Evolutionary conservation across 768 basidiomycete species (phyloP), one percentile per base, ranked within the genome.

Genomic region (Hemileccinum impolitum): DNA sequence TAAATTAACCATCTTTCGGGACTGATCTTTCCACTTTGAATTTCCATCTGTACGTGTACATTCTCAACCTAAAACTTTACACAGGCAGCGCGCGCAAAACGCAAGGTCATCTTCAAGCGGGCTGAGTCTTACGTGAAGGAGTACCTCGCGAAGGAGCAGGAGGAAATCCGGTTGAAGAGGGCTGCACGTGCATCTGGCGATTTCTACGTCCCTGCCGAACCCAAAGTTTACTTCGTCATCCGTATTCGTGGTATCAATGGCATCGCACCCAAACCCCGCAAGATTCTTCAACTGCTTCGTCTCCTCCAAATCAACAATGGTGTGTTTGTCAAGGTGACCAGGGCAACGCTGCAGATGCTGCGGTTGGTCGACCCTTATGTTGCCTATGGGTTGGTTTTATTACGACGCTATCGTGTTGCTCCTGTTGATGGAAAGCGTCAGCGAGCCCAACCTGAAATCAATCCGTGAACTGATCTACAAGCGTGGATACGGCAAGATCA

Each of bases 251-350:
- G 96, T 95, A 94, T 99, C 79, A 98, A 97, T 72, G 92, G 98
- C 70, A 96, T 99, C 67, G 93, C 96, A 48, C 96, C 96, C 52
- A 99, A 99, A 76, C 96, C 96, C 65, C 88, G 94, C 69, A 99
- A 99, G 81, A 97, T 99, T 68, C 75, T 99, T 63, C 96, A 99
- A 70, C 85, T 99, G 56, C 89, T 99, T 68, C 94, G 96, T 62
- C 85, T 99, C 55, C 87, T 96, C 62, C 96, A 98, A 71, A 99
- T 99, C 80, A 98, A 99, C 85, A 98, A 94, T 67, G 96, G 95
- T 71, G 86, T 99, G 40, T 99, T 99, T 68, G 82, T 99, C 70
- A 94, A 95, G 74, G 94, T 90, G 47, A 97, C 94, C 62, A 90
- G 81, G 71, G 94, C 96, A 26, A 97, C 94, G 42, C 84, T 90